Conservation (phyloP, 805 yeast species). For the Jamesozyma hellenica region DNA sequence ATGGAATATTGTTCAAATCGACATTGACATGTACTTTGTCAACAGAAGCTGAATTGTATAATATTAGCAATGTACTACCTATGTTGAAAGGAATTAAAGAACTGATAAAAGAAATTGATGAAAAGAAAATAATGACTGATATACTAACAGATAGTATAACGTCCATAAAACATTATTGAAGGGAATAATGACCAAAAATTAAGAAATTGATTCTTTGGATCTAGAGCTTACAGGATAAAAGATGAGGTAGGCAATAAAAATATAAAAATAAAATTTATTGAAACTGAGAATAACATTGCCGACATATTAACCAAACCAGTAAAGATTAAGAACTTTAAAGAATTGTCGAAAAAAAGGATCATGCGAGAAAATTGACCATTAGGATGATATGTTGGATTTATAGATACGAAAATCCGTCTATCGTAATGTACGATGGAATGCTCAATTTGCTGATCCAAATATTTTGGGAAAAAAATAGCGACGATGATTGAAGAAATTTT, state of each 20-base stretch:
- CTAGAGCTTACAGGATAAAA: neutral
- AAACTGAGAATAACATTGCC: neutral
- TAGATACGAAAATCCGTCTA: no score
- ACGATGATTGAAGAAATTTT: no score
- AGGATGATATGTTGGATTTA: neutral
- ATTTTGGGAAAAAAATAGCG: no score
- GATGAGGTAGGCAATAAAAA: neutral
- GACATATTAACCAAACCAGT: neutral
- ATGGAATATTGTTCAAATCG: constrained; percentile 1
- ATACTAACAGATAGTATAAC: neutral
- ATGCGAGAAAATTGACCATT: neutral
- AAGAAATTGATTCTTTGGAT: neutral
- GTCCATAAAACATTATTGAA: neutral
- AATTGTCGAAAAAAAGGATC: neutral
- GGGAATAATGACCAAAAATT: neutral
- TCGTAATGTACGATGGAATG: no score
- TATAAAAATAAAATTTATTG: neutral
- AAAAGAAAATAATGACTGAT: neutral
- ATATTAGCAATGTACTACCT: constrained; percentile 1
- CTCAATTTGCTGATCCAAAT: no score
- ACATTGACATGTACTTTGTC: neutral
- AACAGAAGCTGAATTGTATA: constrained; percentile 4
- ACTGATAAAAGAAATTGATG: neutral
- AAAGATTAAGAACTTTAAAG: neutral
- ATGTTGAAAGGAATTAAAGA: neutral